Conservation (phyloP, 805 yeast species). For the Nakazawaea peltata region DNA sequence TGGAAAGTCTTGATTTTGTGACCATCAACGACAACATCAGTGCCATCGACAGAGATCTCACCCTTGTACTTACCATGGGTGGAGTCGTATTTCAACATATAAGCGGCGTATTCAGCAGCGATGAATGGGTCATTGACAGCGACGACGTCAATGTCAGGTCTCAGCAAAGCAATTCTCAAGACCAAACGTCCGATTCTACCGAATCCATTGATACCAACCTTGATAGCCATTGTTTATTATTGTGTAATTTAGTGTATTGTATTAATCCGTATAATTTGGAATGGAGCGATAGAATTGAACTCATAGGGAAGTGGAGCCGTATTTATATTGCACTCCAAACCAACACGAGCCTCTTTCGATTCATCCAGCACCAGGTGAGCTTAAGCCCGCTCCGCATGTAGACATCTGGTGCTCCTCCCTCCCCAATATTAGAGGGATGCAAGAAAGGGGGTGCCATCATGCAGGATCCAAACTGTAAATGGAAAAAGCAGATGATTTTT, state of each 20-base stretch:
- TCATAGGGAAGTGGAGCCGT: no score
- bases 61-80: slow-evolving; percentile 61
- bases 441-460: no score
- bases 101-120: slow-evolving; percentile 60
- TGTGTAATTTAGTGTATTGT: background rate
- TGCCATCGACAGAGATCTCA: slow-evolving; percentile 46
- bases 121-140: slow-evolving; percentile 68
- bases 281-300: no score
- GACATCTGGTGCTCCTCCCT: no score
- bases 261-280: background rate
- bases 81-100: slow-evolving; percentile 71
- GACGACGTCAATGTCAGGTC: slow-evolving; percentile 50
- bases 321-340: no score
- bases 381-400: no score
- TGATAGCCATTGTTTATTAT: slow-evolving; percentile 34
- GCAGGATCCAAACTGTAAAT: no score
- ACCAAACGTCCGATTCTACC: slow-evolving; percentile 70
- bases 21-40: slow-evolving; percentile 47
- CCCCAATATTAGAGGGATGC: no score
- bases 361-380: no score
- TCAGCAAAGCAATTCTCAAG: slow-evolving; percentile 49
- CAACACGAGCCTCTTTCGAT: no score
- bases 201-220: slow-evolving; percentile 65
- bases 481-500: background rate
- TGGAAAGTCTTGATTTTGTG: slow-evolving; percentile 40